These are phyloP conservation scores for Cryphonectria carpinicola DNA, from an alignment of 2,329 filamentous ascomycete genomes.

Conservation along the genomic window DNA sequence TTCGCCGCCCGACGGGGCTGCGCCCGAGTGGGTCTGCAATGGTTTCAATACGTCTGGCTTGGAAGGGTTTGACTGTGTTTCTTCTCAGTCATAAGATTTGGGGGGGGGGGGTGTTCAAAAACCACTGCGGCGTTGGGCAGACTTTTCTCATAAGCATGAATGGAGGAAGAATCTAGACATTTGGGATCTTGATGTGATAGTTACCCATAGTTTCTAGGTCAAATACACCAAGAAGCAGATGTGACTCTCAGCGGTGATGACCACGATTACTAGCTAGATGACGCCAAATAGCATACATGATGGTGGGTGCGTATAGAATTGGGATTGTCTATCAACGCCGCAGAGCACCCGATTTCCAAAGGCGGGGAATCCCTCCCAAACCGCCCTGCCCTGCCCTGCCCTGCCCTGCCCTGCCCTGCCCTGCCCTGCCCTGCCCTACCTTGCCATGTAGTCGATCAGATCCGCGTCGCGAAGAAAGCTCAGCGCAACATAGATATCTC, in stretches of 20 bases:
- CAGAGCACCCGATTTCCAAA: background rate
- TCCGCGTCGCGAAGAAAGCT: background rate
- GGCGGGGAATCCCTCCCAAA: background rate
- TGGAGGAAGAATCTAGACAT: background rate
- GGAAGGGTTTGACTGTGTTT: conserved; percentile 14
- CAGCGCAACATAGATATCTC: conserved; percentile 9
- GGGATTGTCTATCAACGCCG: conserved; percentile 3
- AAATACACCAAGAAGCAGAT: background rate
- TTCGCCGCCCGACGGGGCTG: conserved; percentile 10
- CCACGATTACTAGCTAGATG: background rate
- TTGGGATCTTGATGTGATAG: background rate
- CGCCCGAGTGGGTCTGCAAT: conserved; percentile 18
- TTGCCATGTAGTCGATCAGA: conserved; percentile 1
- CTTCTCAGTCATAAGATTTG: conserved; percentile 7
- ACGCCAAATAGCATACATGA: background rate
- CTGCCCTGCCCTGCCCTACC: background rate
- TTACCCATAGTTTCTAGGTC: background rate
- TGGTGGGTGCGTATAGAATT: background rate
- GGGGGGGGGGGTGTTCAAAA: background rate
- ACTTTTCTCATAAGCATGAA: too few relatives aligned
- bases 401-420: background rate
- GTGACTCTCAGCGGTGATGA: background rate
- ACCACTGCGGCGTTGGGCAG: background rate
- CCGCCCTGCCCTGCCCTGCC: background rate
- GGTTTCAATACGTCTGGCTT: conserved; percentile 15